Percentiles rank a stretch among this genome's conserved stretches.
These are phyloP conservation scores for Eucalyptus fibrosa DNA, from an alignment of 345 rosid species.

Conservation along the genomic window DNA sequence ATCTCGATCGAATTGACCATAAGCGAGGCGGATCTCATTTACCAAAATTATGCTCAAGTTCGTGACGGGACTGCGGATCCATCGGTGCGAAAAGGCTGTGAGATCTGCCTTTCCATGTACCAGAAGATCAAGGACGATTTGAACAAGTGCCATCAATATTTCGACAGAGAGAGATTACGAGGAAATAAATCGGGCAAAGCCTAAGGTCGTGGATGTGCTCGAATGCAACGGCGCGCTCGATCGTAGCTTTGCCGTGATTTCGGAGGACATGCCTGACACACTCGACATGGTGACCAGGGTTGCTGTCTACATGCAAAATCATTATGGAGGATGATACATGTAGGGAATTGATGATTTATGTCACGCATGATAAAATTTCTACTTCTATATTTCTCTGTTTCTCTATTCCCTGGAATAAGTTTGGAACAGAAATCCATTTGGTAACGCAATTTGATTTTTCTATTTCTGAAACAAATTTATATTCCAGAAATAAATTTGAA, in stretches of 20 bases:
- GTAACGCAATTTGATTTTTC: too few species aligned
- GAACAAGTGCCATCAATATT: neutral
- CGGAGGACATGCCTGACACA: neutral
- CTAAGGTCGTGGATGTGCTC: neutral
- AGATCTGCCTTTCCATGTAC: neutral
- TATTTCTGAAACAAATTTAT: too few species aligned
- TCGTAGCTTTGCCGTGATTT: neutral
- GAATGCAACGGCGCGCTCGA: neutral
- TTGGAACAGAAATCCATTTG: too few species aligned
- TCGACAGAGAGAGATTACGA: neutral
- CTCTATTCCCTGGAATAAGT: accelerated
- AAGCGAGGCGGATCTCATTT: neutral
- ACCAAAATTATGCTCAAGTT: neutral
- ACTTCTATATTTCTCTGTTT: too few species aligned
- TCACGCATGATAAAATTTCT: too few species aligned
- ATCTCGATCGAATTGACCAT: neutral
- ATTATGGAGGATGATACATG: neutral
- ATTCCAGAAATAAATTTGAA: too few species aligned
- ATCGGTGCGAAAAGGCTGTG: neutral
- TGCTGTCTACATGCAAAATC: neutral
- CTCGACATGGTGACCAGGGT: neutral
- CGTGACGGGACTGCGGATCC: neutral
- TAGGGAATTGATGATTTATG: neutral
- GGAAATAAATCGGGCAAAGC: neutral
- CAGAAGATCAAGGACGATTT: neutral